A percentile compares a stretch with the other conserved stretches of the same genome.
Evolutionary conservation across 345 rosid species (phyloP).

Genomic region (Viola odorata): DNA sequence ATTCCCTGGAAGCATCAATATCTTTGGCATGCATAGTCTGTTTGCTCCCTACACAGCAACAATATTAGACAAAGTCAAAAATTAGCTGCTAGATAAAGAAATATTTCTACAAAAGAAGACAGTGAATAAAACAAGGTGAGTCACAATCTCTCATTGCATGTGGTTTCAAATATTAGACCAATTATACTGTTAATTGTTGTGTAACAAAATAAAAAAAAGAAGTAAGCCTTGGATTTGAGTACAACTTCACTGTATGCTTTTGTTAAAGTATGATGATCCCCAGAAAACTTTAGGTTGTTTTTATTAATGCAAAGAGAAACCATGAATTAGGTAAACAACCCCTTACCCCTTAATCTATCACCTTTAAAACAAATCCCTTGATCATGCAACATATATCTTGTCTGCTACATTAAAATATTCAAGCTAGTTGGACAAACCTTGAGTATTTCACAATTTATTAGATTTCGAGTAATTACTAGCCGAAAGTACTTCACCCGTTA

Average conservation of each 20-base stretch:
- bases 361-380: conserved; percentile 4
- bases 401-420: conserved; percentile 9
- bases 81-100: too few species aligned
- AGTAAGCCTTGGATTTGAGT: conserved; percentile 19
- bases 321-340: conserved; percentile 9
- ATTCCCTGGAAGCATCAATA: too few species aligned
- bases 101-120: neutral
- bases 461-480: too few species aligned
- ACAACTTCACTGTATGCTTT: conserved; percentile 26
- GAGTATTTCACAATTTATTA: too few species aligned
- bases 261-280: conserved; percentile 34
- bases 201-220: neutral
- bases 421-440: too few species aligned
- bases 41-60: too few species aligned
- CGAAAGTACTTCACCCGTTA: too few species aligned
- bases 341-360: neutral
- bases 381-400: conserved; percentile 13
- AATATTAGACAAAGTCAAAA: too few species aligned
- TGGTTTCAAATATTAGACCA: conserved; percentile 10
- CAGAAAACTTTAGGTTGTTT: conserved; percentile 17
- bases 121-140: neutral
- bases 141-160: neutral
- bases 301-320: conserved; percentile 8
- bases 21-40: too few species aligned
- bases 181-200: conserved; percentile 1